phyloP scores from a whole-genome alignment of 164 flowering plant species.

The Umbilicus rupestris region DNA sequence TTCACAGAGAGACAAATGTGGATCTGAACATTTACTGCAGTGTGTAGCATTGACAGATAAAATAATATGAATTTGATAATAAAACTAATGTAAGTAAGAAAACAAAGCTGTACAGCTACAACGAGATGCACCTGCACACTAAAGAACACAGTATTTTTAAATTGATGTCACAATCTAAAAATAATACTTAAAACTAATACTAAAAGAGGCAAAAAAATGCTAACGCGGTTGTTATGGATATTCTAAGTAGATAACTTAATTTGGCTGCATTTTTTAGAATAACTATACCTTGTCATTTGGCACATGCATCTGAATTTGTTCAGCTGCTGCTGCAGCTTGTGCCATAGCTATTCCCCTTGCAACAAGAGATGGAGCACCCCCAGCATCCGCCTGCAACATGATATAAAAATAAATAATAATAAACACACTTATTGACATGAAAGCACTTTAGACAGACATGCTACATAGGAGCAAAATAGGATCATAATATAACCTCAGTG shows the following conservation, averaged over 20 bases:
- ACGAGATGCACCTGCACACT: too few relatives aligned
- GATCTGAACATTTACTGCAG: too few relatives aligned
- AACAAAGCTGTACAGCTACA: too few relatives aligned
- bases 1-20: too few relatives aligned
- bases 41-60: too few relatives aligned
- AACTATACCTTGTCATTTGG: conserved; percentile 79
- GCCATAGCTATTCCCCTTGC: conserved; percentile 73
- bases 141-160: too few relatives aligned
- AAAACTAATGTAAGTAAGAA: too few relatives aligned
- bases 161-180: not conserved
- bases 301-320: conserved; percentile 77
- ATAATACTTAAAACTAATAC: not conserved
- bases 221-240: not conserved
- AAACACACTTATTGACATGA: too few relatives aligned
- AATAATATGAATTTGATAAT: too few relatives aligned
- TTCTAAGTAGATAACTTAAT: not conserved
- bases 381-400: conserved; percentile 78
- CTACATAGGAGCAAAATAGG: not conserved
- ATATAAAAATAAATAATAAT: not conserved
- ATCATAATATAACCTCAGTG: conserved; percentile 51
- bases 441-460: not conserved
- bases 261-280: not conserved
- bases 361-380: conserved; percentile 94
- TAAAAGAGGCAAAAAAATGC: not conserved
- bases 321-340: conserved; percentile 50